Conservation (phyloP, 2,329 filamentous ascomycete genomes). For the Colletotrichum sp. region DNA sequence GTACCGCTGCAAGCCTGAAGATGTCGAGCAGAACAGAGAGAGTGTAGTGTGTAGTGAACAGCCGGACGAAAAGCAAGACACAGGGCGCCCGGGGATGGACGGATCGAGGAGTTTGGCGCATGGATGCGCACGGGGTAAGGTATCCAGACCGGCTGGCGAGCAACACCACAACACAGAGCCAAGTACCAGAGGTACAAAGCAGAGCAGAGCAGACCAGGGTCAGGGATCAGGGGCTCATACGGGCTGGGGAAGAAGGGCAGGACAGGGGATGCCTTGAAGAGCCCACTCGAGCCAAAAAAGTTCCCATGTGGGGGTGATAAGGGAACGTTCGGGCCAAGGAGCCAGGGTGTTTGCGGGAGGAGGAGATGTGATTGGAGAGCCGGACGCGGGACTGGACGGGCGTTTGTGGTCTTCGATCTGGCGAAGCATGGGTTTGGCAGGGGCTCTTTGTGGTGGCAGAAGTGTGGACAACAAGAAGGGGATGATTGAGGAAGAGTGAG, state of each 20-base stretch:
- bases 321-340: background rate
- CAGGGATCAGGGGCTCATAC: background rate
- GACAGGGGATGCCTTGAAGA: background rate
- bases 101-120: background rate
- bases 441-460: background rate
- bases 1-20: background rate
- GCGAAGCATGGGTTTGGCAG: background rate
- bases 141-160: background rate
- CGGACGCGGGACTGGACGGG: slow-evolving; percentile 7
- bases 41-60: background rate
- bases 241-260: slow-evolving; percentile 9
- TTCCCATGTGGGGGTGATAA: slow-evolving; percentile 20
- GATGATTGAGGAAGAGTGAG: background rate
- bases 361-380: background rate
- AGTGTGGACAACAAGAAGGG: background rate
- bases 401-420: slow-evolving; percentile 19
- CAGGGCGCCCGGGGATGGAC: background rate
- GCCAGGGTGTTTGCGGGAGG: background rate
- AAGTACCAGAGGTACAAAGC: background rate
- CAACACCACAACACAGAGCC: background rate
- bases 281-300: slow-evolving; percentile 17
- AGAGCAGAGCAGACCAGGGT: background rate
- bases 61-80: background rate
- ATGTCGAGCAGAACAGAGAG: background rate
- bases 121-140: background rate